These are phyloP conservation scores for Apiospora marii DNA, from an alignment of 2,329 filamentous ascomycete species.

Conservation along the genomic window DNA sequence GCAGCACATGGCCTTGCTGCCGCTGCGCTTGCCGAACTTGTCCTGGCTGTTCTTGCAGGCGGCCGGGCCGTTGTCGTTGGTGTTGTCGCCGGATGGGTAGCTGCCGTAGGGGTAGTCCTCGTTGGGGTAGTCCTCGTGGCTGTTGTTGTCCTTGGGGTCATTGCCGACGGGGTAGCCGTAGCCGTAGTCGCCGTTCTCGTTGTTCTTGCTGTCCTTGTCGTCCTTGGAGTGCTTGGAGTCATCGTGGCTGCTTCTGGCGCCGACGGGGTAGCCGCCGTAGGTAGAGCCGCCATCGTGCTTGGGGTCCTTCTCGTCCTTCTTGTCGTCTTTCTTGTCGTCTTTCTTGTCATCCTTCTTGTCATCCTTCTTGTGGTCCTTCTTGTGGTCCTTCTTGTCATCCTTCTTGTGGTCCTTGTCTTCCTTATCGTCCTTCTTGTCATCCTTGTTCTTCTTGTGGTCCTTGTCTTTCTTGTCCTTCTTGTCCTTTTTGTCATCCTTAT, in stretches of 20 bases:
- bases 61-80: neutral
- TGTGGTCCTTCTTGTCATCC: neutral
- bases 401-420: neutral
- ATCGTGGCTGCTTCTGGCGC: neutral
- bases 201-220: neutral
- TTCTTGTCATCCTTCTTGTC: neutral
- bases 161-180: neutral
- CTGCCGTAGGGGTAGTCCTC: neutral
- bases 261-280: neutral
- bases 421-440: neutral
- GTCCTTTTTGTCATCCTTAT: neutral
- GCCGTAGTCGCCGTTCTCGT: neutral
- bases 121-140: neutral
- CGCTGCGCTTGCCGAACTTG: neutral
- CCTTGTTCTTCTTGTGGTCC: neutral
- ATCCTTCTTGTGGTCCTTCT: neutral
- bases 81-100: neutral
- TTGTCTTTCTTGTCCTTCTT: neutral
- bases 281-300: neutral
- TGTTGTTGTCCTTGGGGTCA: neutral
- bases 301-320: neutral
- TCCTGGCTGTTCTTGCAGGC: neutral
- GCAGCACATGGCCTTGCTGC: slow-evolving; percentile 4
- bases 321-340: neutral
- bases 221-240: neutral